Base-by-base conservation (phyloP, 495 filamentous ascomycete genomes). In the Darksidea phi region DNA sequence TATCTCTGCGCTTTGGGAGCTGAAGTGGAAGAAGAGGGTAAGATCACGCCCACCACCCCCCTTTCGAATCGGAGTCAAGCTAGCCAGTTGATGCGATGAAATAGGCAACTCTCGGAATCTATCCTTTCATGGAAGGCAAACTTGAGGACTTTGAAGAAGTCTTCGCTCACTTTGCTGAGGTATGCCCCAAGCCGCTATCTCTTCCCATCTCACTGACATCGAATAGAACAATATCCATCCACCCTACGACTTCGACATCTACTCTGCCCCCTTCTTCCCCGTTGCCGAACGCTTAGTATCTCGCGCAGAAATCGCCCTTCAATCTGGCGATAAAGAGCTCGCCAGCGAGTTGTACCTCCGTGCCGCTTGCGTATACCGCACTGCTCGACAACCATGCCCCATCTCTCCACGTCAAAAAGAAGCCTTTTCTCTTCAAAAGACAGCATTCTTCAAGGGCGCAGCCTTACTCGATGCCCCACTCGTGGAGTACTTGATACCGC, bases 41-140 rank as follows among this genome's bases (percentile, higher is more conserved):
- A 50, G 21, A 34, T 53, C 24, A 37, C 23, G 18, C 28, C 7
- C 21, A 50, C 47, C 18, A 24, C 37, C 49, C 8, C 24, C 11
- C 49, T 36, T 28, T 11, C 25, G 17, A 28, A 53, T 17, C 3
- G 25, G 6, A 26, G 34, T 6, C 7, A 24, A 18, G 49, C 49
- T 46, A 50, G 41, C 43, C 38, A 11, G 26, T 49, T 34, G 20
- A 36, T 58, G 18, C 42, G 48, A 38, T 41, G 20, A 26, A 24
- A 21, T 36, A 54, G 38, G 59, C 59, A 17, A 15, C 59, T 28
- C 34, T 63, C 11, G 65, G 65, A 20, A 61, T 68, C 54, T 68
- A 68, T 25, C 65, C 65, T 25, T 68, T 68, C 49, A 56, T 60
- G 47, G 60, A 64, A 32, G 65, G 61, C 47, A 52, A 60, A n/a